Evolutionary conservation across 768 basidiomycete species (phyloP).

Genomic region (Rhodotorula babjevae): DNA sequence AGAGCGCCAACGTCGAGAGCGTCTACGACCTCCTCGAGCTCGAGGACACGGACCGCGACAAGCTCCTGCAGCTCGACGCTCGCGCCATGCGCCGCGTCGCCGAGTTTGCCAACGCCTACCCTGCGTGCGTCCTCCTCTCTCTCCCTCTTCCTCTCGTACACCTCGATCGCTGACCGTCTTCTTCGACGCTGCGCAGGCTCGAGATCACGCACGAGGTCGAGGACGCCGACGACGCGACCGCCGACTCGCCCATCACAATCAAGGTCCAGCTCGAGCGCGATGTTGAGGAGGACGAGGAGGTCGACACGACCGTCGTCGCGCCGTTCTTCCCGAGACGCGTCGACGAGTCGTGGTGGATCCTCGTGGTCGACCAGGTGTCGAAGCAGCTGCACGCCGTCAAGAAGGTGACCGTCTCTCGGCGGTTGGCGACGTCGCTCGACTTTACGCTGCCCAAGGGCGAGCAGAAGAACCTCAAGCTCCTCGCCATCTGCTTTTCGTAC

Average conservation of each 20-base stretch:
- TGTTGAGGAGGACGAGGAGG: constrained; percentile 65
- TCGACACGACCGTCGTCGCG: constrained; percentile 80
- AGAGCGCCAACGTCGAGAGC: constrained; percentile 70
- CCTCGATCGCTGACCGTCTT: neutral
- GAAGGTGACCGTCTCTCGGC: constrained; percentile 69
- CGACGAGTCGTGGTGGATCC: too few species aligned
- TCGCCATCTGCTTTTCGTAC: constrained; percentile 89
- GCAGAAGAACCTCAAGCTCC: constrained; percentile 70
- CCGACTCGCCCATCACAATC: constrained; percentile 74
- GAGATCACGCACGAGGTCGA: constrained; percentile 84
- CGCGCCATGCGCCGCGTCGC: constrained; percentile 91
- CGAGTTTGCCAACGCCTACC: constrained; percentile 91
- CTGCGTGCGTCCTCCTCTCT: constrained; percentile 43
- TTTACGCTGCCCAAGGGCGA: constrained; percentile 79
- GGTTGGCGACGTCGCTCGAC: constrained; percentile 77
- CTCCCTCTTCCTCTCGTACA: neutral
- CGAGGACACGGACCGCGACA: constrained; percentile 78
- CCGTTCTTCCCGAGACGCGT: constrained; percentile 90
- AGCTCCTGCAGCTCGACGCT: constrained; percentile 75
- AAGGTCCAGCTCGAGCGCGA: constrained; percentile 76
- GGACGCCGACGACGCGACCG: constrained; percentile 72
- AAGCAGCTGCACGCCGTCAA: constrained; percentile 79
- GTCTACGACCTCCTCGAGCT: constrained; percentile 99
- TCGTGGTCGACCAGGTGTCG: constrained; percentile 64
- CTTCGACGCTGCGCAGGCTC: constrained; percentile 47